Evolutionary conservation across 495 filamentous ascomycete genomes (phyloP).

Genomic region (Rhizodiscina lignyota): DNA sequence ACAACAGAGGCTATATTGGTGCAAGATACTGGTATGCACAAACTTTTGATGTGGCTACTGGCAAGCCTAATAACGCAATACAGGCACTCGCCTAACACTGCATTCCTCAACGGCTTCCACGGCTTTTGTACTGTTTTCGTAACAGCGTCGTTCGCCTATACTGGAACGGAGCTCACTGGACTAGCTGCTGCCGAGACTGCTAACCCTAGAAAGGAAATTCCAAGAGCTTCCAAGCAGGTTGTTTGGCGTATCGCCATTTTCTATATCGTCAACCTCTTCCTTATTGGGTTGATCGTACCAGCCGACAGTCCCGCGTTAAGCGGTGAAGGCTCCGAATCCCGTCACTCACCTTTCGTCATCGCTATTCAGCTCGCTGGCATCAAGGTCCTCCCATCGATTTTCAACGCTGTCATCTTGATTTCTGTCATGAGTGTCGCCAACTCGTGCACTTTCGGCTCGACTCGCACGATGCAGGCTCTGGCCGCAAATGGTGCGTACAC

Average conservation of each 20-base stretch:
- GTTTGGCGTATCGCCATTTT: constrained; percentile 32
- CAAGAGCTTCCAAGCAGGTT: constrained; percentile 29
- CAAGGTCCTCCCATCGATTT: constrained; percentile 13
- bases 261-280: constrained; percentile 17
- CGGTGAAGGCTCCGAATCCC: constrained; percentile 20
- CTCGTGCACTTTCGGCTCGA: constrained; percentile 18
- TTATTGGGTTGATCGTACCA: constrained; percentile 20
- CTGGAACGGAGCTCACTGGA: constrained; percentile 37
- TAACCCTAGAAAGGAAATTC: constrained; percentile 27
- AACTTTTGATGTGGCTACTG: no score
- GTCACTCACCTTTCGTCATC: constrained; percentile 29
- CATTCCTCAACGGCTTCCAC: constrained; percentile 52
- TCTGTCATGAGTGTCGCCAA: constrained; percentile 21
- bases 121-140: constrained; percentile 52
- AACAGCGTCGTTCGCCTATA: constrained; percentile 49
- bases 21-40: constrained; percentile 34
- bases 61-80: constrained; percentile 2
- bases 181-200: constrained; percentile 30
- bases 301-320: constrained; percentile 24
- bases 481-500: constrained; percentile 21
- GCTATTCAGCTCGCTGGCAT: constrained; percentile 17
- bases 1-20: constrained; percentile 36
- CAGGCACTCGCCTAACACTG: constrained; percentile 16
- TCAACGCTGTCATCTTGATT: constrained; percentile 22
- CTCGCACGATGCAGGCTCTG: constrained; percentile 18